Evolutionary conservation across 164 flowering plant species (phyloP), one percentile per base, ranked within the genome.

Genomic region (Piper longum): DNA sequence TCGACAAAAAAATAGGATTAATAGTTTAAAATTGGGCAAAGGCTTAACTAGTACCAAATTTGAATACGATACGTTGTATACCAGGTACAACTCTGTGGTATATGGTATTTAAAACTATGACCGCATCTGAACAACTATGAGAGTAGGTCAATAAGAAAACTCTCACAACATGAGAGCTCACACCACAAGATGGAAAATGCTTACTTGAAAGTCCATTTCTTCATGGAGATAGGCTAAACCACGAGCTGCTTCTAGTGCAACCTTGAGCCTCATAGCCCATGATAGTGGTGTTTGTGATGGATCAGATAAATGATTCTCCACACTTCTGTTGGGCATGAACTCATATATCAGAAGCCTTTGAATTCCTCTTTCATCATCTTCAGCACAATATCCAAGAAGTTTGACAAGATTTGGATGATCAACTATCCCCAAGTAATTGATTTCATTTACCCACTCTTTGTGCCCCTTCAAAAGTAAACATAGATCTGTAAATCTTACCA

Each of bases 361-460:
- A 26, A 85, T 85, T 65, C 99, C 99, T 77, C 99, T 81, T 69
- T 93, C 99, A 67, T 88, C 97, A 66, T 83, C 87, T 42, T 93
- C 97, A 7, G 95, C 96, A 70, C 99, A 93, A 66, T 90, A 87
- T 4, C 99, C 99, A 61, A 88, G 63, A 54, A 93, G 57, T 71
- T 90, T 93, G 19, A 93, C 99, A 64, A 93, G 96, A 72, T 93
- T 88, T 48, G 86, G 90, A 74, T 93, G 99, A 55, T 90, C 91
- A 52, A 84, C 96, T 60, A 88, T 85, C 16, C 99, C 97, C 17
- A 93, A 85, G 52, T 90, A 83, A 79, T 87, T 82, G 17, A 93
- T 97, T 80, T 93, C 99, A 51, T 95, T 90, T 58, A 90, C 92
- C 99, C 99, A 93, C 73, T 93, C 97, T 75, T 84, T 93, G 77